Evolutionary conservation across 2,329 filamentous ascomycete species (phyloP).

Genomic region (Botrytis elliptica): DNA sequence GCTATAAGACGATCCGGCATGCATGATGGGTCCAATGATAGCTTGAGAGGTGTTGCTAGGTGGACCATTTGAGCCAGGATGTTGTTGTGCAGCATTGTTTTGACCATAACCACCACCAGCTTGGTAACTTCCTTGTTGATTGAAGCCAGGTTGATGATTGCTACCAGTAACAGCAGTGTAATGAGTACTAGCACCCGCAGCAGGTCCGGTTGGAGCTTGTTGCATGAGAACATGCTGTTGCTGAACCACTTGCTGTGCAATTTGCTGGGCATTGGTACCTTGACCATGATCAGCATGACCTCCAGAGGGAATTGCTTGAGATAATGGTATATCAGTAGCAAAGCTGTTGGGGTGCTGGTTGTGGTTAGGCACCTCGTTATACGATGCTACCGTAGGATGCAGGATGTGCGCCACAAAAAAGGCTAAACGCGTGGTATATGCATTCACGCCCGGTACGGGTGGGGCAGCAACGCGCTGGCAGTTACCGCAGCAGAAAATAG

Average conservation of each 20-base stretch:
- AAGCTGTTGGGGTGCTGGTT: not conserved
- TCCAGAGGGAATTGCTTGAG: not conserved
- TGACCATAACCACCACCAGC: not conserved
- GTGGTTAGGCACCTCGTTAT: not conserved
- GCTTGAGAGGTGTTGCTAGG: not conserved
- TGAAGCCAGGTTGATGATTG: not conserved
- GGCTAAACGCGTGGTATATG: constrained; percentile 7
- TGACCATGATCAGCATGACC: not conserved
- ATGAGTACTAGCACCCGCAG: not conserved
- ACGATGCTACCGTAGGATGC: constrained; percentile 5
- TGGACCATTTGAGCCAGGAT: not conserved
- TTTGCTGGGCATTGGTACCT: not conserved
- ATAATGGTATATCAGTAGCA: not conserved
- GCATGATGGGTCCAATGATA: not conserved
- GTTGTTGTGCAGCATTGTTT: not conserved
- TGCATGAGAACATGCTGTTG: not conserved
- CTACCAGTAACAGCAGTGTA: not conserved
- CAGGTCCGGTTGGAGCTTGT: not conserved
- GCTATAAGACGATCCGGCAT: not conserved
- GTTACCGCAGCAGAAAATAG: not conserved
- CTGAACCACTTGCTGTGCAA: not conserved
- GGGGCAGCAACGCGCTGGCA: not conserved
- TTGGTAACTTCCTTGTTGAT: not conserved
- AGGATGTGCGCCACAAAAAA: not conserved
- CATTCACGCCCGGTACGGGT: not conserved